Evolutionary conservation across 2,329 filamentous ascomycete species (phyloP).

Genomic region (Phyllosticta citribraziliensis): DNA sequence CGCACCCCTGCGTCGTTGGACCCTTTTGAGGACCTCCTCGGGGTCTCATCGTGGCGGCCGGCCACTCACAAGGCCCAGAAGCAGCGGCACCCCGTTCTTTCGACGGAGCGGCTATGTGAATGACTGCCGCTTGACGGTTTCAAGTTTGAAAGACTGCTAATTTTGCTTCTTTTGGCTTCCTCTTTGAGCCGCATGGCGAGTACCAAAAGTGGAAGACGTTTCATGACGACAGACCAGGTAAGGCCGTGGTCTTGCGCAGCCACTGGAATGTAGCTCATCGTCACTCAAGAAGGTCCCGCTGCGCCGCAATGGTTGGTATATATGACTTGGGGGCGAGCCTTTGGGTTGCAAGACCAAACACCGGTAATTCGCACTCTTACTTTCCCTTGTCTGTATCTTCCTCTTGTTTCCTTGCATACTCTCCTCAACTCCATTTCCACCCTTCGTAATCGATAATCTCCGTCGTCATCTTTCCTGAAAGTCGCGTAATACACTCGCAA

Average conservation of each 20-base stretch:
- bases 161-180: constrained; percentile 16
- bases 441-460: constrained; percentile 9
- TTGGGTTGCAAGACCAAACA: not conserved
- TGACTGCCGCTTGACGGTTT: constrained; percentile 24
- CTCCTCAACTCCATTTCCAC: not conserved
- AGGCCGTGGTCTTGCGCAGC: constrained; percentile 15
- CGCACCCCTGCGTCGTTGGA: not conserved
- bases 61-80: constrained; percentile 23
- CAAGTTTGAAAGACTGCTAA: constrained; percentile 13
- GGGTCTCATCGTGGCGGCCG: constrained; percentile 11
- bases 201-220: constrained; percentile 31
- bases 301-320: constrained; percentile 8
- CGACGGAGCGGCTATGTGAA: constrained; percentile 22
- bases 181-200: constrained; percentile 25
- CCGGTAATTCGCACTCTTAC: not conserved
- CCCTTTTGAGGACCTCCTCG: constrained; percentile 5
- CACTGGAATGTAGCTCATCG: constrained; percentile 3
- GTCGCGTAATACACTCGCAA: not conserved
- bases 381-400: constrained; percentile 2
- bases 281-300: constrained; percentile 3
- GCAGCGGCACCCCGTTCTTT: constrained; percentile 19
- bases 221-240: constrained; percentile 29
- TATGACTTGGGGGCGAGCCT: constrained; percentile 1
- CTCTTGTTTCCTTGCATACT: constrained; percentile 3
- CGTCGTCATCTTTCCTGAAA: not conserved